Conservation (phyloP, 1,284 basidiomycete genomes). For the Naganishia sp. region DNA sequence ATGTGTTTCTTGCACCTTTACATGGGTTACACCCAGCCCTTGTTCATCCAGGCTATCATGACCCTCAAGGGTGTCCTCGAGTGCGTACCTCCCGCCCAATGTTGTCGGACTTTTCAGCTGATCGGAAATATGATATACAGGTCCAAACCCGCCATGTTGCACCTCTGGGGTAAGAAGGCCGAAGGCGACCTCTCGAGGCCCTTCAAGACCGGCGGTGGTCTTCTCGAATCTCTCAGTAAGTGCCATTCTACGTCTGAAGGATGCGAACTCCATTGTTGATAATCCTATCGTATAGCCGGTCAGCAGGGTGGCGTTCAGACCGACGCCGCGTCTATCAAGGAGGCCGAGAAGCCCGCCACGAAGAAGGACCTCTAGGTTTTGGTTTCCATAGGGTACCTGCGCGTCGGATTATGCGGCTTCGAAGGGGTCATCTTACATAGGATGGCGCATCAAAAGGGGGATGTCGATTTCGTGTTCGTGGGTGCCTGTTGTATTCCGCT, state of each 20-base stretch:
- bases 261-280: conserved; percentile 16
- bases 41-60: conserved; percentile 89
- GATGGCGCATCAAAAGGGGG: too few relatives aligned
- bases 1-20: conserved; percentile 87
- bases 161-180: conserved; percentile 72
- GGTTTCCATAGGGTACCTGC: too few relatives aligned
- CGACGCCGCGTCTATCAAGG: conserved; percentile 79
- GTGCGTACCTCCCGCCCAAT: conserved; percentile 28
- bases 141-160: conserved; percentile 75
- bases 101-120: not conserved
- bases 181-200: conserved; percentile 88
- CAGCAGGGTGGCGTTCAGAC: conserved; percentile 66
- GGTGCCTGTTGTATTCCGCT: too few relatives aligned
- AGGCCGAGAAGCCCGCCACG: conserved; percentile 75
- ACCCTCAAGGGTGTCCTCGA: conserved; percentile 83
- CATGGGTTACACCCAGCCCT: conserved; percentile 80
- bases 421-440: too few relatives aligned
- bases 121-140: conserved; percentile 7
- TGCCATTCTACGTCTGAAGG: conserved; percentile 4
- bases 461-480: too few relatives aligned
- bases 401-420: too few relatives aligned
- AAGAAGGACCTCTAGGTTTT: conserved; percentile 61
- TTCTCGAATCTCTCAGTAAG: conserved; percentile 62
- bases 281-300: conserved; percentile 33
- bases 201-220: conserved; percentile 75